Conservation (phyloP, 257 asterid genomes). For the Fraxinus pennsylvanica region DNA sequence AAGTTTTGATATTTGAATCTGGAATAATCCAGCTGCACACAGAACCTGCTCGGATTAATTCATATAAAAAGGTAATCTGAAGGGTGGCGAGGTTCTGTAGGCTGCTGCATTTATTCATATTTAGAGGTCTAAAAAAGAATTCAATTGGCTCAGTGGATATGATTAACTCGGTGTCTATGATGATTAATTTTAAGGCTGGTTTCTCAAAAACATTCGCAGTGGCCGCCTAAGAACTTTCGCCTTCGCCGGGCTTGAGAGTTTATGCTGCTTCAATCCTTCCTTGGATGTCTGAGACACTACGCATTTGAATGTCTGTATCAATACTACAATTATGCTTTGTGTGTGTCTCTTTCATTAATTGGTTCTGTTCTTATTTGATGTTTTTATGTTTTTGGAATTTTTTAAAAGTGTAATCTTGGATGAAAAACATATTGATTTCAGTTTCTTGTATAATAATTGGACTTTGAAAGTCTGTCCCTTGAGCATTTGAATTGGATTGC, state of each 20-base stretch:
- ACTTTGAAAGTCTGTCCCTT: constrained; percentile 30
- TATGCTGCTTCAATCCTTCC: constrained; percentile 53
- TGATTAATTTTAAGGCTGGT: constrained; percentile 47
- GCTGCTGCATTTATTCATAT: no score
- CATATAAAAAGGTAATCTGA: no score
- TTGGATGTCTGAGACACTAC: constrained; percentile 53
- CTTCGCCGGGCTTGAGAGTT: constrained; percentile 62
- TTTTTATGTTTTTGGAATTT: no score
- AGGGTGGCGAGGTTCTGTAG: no score
- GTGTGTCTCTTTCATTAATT: neutral
- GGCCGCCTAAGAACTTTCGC: constrained; percentile 65
- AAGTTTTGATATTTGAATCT: no score
- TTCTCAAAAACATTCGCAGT: constrained; percentile 68
- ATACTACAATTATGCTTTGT: neutral
- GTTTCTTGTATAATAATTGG: constrained; percentile 11
- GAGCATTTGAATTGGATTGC: constrained; percentile 27
- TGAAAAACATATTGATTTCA: neutral
- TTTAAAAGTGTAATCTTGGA: no score
- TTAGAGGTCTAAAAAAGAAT: neutral
- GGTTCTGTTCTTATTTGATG: no score
- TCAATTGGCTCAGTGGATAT: neutral
- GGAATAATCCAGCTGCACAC: no score
- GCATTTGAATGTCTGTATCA: neutral
- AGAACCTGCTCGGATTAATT: no score
- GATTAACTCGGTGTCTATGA: constrained; percentile 30